Percentiles rank a stretch among this genome's conserved stretches.
These are phyloP conservation scores for Blastobotrys buckinghamii DNA, from an alignment of 1,139 yeast species.

Conservation along the genomic window DNA sequence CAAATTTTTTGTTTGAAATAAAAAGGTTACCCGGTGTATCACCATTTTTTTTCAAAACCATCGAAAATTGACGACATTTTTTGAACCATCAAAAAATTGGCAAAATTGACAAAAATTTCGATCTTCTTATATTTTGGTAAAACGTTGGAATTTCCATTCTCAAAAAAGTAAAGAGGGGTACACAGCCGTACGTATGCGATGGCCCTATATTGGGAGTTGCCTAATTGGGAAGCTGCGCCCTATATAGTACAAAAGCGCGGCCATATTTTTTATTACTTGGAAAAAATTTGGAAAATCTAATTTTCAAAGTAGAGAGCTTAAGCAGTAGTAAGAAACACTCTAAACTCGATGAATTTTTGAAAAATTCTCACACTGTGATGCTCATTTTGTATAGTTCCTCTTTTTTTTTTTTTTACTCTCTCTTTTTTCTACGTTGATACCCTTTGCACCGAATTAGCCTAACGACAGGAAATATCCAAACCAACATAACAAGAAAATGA, in stretches of 20 bases:
- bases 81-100: background rate
- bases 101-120: too few species aligned
- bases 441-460: background rate
- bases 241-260: background rate
- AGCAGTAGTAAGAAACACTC: too few species aligned
- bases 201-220: background rate
- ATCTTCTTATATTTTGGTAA: too few species aligned
- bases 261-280: too few species aligned
- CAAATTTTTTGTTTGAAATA: background rate
- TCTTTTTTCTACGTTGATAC: background rate
- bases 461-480: slow-evolving; percentile 2
- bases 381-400: background rate
- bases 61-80: too few species aligned
- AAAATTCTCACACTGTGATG: background rate
- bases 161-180: background rate
- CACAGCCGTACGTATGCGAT: background rate
- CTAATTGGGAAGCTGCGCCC: background rate
- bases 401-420: background rate
- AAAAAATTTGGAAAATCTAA: too few species aligned
- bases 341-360: background rate
- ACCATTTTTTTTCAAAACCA: background rate
- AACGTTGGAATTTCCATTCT: background rate
- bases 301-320: too few species aligned
- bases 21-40: background rate
- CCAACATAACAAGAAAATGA: slow-evolving; percentile 46